Evolutionary conservation across 352 stramenopile genomes (phyloP), one percentile per base, ranked within the genome.

Genomic region (Phytopythium montanum): DNA sequence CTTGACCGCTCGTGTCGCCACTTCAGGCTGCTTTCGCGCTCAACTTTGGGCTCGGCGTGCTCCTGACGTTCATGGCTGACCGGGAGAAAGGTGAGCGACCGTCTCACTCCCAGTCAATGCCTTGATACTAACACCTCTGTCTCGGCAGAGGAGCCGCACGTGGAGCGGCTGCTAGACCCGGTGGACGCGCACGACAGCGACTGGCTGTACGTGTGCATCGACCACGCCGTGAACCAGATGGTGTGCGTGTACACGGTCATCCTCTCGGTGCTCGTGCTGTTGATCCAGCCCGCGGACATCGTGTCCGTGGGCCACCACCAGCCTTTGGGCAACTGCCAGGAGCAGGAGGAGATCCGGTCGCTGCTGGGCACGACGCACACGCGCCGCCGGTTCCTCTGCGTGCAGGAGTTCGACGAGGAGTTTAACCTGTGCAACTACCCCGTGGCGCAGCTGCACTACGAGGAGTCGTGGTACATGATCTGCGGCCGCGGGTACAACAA

Each of bases 401-500:
- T 86, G 31, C 69, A 88, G 41, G 78, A 90, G 55, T 94, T 85
- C 50, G 79, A 94, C n/a, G 85, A 92, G 61, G 82, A 88, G 60
- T 94, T 88, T 48, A 90, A 86, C 48, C 46, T 94, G 26, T 94
- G 85, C 73, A 90, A 88, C 62, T 88, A 88, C 61, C 85, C 85
- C 0, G 62, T 87, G 57, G 75, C 78, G n/a, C 81, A 92, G 63
- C 59, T 92, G 63, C 61, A 77, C 44, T 82, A 83, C 52, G 73
- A 90, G 56, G 76, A 92, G 55, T 81, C 75, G 48, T 92, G 81
- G 82, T 94, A 92, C 68, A 90, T 89, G 75, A 87, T 94, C 64
- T 94, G 85, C 69, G 85, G 85, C 26, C 81, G 81, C 39, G 69
- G 73, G 49, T 92, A 92, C 71, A 63, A 45, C 38, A 69, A 79